A percentile compares a stretch with the other conserved stretches of the same genome.
Conservation (phyloP, 495 filamentous ascomycete species). For the Aspergillus steynii region DNA sequence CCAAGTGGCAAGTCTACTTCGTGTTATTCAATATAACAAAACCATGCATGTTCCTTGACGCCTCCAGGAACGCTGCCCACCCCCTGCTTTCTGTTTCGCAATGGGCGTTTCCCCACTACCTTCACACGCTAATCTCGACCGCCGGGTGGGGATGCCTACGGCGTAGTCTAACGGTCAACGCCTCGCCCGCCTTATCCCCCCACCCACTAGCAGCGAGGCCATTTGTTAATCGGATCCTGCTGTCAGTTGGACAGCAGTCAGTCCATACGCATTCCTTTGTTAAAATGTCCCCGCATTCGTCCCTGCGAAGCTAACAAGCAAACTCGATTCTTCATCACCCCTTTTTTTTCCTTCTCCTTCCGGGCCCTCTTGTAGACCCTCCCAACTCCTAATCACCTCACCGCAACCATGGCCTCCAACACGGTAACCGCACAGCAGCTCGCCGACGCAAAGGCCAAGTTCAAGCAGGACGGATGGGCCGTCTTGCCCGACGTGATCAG, state of each 20-base stretch:
- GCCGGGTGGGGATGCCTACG: neutral
- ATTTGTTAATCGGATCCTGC: neutral
- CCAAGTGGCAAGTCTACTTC: neutral
- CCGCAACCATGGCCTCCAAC: constrained; percentile 1
- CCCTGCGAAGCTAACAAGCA: neutral
- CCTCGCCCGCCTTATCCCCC: neutral
- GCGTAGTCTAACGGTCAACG: neutral
- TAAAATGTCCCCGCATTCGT: neutral
- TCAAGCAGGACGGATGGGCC: constrained; percentile 9
- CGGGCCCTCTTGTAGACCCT: no score
- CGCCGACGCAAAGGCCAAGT: constrained; percentile 4
- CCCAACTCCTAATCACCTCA: neutral
- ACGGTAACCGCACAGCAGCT: neutral
- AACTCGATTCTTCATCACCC: neutral
- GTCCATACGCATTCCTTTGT: neutral
- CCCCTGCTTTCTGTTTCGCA: neutral
- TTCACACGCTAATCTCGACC: neutral
- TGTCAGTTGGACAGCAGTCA: neutral
- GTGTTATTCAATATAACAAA: no score
- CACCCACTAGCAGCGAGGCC: neutral
- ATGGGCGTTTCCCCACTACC: neutral
- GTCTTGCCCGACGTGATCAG: constrained; percentile 6
- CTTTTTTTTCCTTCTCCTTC: neutral
- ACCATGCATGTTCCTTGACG: no score
- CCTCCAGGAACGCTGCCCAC: neutral